Evolutionary conservation across 306 rosid species (phyloP).

Genomic region (Cicer pinnatifidum): DNA sequence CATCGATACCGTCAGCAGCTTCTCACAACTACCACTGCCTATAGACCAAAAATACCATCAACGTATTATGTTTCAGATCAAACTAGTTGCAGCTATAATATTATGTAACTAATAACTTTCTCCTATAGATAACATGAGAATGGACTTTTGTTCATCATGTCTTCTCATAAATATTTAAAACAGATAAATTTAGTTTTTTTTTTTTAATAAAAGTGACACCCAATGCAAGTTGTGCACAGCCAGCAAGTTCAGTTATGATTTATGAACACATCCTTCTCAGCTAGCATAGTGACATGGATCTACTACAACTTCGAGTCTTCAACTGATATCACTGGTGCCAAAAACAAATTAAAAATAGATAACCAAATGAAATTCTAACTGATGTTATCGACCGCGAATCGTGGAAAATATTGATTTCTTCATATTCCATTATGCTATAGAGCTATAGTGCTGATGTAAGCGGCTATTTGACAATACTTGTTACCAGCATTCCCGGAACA

Average conservation of each 20-base stretch:
- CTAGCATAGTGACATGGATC: neutral
- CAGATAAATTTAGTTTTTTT: neutral
- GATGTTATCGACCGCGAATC: too few relatives aligned
- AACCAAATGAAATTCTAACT: neutral
- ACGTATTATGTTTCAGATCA: neutral
- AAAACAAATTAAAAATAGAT: slow-evolving; percentile 17
- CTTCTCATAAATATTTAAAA: slow-evolving; percentile 6
- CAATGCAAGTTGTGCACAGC: neutral
- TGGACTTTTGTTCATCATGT: neutral
- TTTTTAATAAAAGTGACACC: neutral
- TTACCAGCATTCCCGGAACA: too few relatives aligned
- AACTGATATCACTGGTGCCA: slow-evolving; percentile 9
- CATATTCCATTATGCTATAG: too few relatives aligned
- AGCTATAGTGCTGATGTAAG: too few relatives aligned
- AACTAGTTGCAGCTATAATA: neutral
- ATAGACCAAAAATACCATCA: neutral
- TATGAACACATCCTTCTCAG: slow-evolving; percentile 22
- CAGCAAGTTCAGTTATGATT: neutral
- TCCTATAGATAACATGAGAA: neutral
- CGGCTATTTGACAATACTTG: too few relatives aligned
- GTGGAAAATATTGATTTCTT: too few relatives aligned
- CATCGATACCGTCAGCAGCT: neutral
- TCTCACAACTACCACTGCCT: neutral
- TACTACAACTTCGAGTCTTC: neutral
- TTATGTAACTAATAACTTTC: neutral